Evolutionary conservation across 306 rosid species (phyloP).

Genomic region (Lathyrus aphaca): DNA sequence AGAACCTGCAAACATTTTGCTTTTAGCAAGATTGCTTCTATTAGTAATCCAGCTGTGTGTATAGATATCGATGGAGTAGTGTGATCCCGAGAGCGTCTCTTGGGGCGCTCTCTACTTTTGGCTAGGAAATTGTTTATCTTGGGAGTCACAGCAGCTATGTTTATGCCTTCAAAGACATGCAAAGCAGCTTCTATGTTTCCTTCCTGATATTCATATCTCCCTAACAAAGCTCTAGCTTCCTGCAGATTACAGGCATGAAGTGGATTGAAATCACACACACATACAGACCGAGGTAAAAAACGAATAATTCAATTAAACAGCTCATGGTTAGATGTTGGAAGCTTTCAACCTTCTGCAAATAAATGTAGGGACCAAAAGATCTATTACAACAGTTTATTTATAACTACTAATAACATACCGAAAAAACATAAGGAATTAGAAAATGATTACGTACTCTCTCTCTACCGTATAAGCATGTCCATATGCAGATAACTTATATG

Average conservation of each 20-base stretch:
- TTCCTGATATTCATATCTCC: conserved; percentile 90
- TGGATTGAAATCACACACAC: conserved; percentile 23
- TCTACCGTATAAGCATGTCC: background rate
- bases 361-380: background rate
- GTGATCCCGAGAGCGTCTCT: conserved; percentile 56
- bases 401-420: conserved; percentile 2
- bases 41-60: conserved; percentile 72
- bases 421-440: background rate
- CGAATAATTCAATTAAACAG: conserved; percentile 1
- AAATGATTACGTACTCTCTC: background rate
- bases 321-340: background rate
- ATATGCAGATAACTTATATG: background rate
- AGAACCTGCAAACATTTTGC: conserved; percentile 78
- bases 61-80: conserved; percentile 63
- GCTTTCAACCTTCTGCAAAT: conserved; percentile 21
- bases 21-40: conserved; percentile 81
- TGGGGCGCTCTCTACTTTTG: conserved; percentile 55
- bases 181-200: conserved; percentile 90
- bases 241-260: conserved; percentile 45
- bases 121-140: conserved; percentile 68
- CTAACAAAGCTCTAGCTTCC: conserved; percentile 98
- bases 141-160: conserved; percentile 61
- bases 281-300: conserved; percentile 3
- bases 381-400: conserved; percentile 7
- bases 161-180: conserved; percentile 87